phyloP scores from a whole-genome alignment of 768 basidiomycete genomes.

The Amanita thiersii region DNA sequence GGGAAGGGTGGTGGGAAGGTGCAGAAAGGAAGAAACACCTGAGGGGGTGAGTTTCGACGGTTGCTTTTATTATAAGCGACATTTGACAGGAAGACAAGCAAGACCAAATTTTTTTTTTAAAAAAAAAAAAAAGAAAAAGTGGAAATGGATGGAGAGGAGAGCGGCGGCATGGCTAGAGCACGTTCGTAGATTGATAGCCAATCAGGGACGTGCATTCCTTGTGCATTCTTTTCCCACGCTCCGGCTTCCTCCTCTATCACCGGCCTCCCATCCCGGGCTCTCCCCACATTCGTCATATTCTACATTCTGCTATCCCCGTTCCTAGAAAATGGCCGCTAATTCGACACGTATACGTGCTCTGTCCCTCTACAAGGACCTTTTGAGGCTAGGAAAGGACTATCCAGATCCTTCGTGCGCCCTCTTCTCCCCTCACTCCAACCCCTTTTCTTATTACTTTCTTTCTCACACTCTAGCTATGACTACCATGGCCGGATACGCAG shows the following conservation, averaged over 20 bases:
- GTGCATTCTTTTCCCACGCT: constrained; percentile 11
- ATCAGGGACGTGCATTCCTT: too few species aligned
- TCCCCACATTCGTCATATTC: constrained; percentile 2
- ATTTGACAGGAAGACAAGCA: constrained; percentile 6
- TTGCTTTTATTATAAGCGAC: constrained; percentile 2
- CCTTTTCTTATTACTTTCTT: too few species aligned
- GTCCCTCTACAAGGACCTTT: constrained; percentile 75
- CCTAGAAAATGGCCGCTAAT: constrained; percentile 46
- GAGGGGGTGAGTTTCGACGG: constrained; percentile 3
- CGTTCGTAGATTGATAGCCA: constrained; percentile 2
- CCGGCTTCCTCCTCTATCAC: not conserved
- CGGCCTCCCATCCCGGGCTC: not conserved
- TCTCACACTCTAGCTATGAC: constrained; percentile 67
- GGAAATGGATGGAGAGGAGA: too few species aligned
- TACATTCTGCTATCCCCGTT: too few species aligned
- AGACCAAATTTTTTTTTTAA: constrained; percentile 23
- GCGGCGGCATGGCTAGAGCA: not conserved
- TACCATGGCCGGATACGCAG: constrained; percentile 66
- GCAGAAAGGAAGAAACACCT: constrained; percentile 5
- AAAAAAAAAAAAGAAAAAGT: too few species aligned
- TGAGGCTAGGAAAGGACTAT: constrained; percentile 73
- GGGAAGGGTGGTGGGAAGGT: constrained; percentile 2
- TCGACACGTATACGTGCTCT: constrained; percentile 56
- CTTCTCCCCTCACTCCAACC: constrained; percentile 8
- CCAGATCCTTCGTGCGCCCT: constrained; percentile 65